Evolutionary conservation across 1,139 yeast genomes (phyloP), one percentile per base, ranked within the genome.

Genomic region (Hansenula anomala): DNA sequence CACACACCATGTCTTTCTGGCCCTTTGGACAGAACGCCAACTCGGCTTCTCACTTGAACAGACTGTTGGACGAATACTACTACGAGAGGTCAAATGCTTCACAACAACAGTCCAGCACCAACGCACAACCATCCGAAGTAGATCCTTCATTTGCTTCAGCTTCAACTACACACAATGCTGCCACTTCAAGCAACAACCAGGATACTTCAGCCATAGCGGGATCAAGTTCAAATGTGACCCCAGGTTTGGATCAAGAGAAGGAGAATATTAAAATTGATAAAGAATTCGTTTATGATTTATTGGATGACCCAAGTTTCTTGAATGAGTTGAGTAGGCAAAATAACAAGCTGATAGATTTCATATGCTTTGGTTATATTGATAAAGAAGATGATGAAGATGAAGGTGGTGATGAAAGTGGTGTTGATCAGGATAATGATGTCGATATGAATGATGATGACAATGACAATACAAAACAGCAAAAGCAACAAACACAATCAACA

Each of bases 271-370:
- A 35, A 64, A 71, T 50, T 58, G 73, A 40, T 64, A 79, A 46
- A 63, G 74, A 52, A 2, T 70, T 81, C 36, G 80, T 88, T 3
- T 87, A 80, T 56, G 71, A 79, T 1, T 74, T 82, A n/a, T 73
- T 82, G 74, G 84, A 79, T 47, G 79, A 79, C 34, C 64, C 76
- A 0, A 67, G 64, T 20, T 66, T 78, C 36, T 59, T 82, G 44
- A 75, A 76, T 51, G 78, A 72, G 47, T 60, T 83, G 39, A 56
- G 59, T 23, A 63, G 67, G 27, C 71, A 68, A 42, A 69, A 68
- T 44, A 65, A 64, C 47, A 64, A 63, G 33, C 53, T 69, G 32
- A 51, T 83, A 73, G 90, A 69, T 71, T 67, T 66, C 42, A 52
- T 66, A 11, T 64, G 69, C 38, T 63, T 63, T 45, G 71, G 69